Evolutionary conservation across 495 filamentous ascomycete species (phyloP).

Genomic region (Aspergillus saccharolyticus): DNA sequence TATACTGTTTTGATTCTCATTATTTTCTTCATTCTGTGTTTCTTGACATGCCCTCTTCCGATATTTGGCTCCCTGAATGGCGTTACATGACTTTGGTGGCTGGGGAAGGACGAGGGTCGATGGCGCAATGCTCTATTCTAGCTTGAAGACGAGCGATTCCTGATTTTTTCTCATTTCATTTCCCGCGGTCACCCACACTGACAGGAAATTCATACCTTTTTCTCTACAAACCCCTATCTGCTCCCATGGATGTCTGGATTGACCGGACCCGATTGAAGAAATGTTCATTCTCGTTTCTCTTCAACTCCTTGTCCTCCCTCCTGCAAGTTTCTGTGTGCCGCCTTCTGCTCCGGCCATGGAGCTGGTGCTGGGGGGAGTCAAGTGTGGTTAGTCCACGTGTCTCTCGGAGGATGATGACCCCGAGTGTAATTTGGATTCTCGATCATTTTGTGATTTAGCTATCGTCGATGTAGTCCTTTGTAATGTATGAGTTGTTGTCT

Average conservation of each 20-base stretch:
- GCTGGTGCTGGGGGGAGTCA: background rate
- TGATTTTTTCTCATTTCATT: slow-evolving; percentile 9
- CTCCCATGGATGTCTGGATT: background rate
- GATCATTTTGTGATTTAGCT: slow-evolving; percentile 1
- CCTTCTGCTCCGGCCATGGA: background rate
- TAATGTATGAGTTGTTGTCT: slow-evolving; percentile 4
- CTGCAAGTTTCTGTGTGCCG: too few species aligned
- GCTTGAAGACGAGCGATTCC: slow-evolving; percentile 14
- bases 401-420: slow-evolving; percentile 4
- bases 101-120: slow-evolving; percentile 22
- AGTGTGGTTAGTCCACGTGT: background rate
- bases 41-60: slow-evolving; percentile 19
- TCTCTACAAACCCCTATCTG: background rate
- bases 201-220: background rate
- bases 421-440: slow-evolving; percentile 15
- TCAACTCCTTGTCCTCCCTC: background rate
- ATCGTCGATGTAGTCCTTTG: slow-evolving; percentile 5
- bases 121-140: slow-evolving; percentile 21
- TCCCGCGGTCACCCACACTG: background rate
- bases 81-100: slow-evolving; percentile 18
- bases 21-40: slow-evolving; percentile 7
- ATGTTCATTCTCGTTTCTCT: background rate
- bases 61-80: slow-evolving; percentile 15
- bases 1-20: slow-evolving; percentile 13
- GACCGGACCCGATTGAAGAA: background rate